A percentile compares a stretch with the other conserved stretches of the same genome.
Evolutionary conservation across 768 basidiomycete species (phyloP).

Genomic region (Rhizopogon salebrosus): DNA sequence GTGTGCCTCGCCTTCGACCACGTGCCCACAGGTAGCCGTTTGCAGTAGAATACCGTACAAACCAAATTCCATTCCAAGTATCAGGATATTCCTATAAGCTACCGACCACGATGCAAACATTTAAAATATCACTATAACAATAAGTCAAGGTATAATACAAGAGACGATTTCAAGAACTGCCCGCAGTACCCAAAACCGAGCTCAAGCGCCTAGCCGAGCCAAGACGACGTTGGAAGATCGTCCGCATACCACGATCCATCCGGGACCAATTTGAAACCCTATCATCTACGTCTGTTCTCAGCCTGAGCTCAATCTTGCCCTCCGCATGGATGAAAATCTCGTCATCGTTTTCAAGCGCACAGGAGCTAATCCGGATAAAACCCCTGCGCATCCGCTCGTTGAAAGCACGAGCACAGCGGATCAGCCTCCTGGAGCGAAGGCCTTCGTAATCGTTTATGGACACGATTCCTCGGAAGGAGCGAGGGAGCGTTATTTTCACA

Average conservation of each 20-base stretch:
- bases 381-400: conserved; percentile 18
- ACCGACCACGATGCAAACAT: neutral
- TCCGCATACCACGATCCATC: conserved; percentile 24
- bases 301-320: conserved; percentile 17
- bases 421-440: conserved; percentile 4
- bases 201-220: neutral
- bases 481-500: conserved; percentile 24
- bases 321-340: conserved; percentile 24
- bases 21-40: neutral
- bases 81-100: neutral
- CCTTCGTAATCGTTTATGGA: conserved; percentile 15
- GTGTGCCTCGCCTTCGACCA: neutral
- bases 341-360: conserved; percentile 20
- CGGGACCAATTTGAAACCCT: conserved; percentile 15
- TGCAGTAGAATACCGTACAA: neutral
- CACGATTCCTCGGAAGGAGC: conserved; percentile 24
- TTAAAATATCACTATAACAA: neutral
- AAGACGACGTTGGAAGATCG: conserved; percentile 15
- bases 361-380: conserved; percentile 15
- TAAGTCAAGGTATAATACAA: neutral
- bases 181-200: neutral
- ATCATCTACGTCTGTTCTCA: conserved; percentile 12
- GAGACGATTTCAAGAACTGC: neutral
- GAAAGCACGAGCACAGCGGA: conserved; percentile 20
- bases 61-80: neutral